phyloP scores from a whole-genome alignment of 257 asterid genomes.

The Penstemon eatonii region DNA sequence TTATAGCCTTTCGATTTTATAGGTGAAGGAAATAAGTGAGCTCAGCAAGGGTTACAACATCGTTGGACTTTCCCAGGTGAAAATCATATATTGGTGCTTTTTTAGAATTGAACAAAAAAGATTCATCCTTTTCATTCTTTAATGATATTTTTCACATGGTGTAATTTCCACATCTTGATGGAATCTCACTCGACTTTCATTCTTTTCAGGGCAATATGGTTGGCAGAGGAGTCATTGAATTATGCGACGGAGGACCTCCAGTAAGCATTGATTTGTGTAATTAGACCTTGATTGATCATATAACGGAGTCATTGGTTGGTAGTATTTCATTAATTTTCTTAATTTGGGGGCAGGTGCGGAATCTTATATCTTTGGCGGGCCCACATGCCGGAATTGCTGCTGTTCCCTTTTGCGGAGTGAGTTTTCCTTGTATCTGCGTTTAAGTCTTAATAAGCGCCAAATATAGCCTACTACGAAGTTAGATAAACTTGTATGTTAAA shows the following conservation, averaged over 20 bases:
- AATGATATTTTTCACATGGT: neutral
- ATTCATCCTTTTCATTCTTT: neutral
- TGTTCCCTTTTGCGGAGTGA: constrained; percentile 79
- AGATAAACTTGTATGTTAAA: too few species aligned
- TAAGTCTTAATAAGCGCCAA: neutral
- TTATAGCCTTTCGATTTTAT: constrained; percentile 30
- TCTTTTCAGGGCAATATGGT: constrained; percentile 74
- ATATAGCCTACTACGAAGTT: too few species aligned
- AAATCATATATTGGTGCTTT: neutral
- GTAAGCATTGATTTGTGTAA: constrained; percentile 42
- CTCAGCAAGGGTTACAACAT: constrained; percentile 76
- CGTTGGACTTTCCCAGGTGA: constrained; percentile 83
- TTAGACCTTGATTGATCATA: constrained; percentile 16
- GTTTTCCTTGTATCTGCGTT: constrained; percentile 28
- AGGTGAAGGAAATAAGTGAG: constrained; percentile 78
- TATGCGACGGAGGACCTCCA: constrained; percentile 83
- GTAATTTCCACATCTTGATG: neutral
- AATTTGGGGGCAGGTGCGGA: constrained; percentile 63
- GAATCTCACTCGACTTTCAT: constrained; percentile 20
- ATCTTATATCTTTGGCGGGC: constrained; percentile 82
- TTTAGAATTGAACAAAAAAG: neutral
- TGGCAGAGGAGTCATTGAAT: constrained; percentile 82
- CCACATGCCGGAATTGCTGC: constrained; percentile 97
- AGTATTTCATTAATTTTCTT: constrained; percentile 1
- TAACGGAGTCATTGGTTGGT: neutral